A percentile compares a stretch with the other conserved stretches of the same genome.
Evolutionary conservation across 2,329 filamentous ascomycete species (phyloP).

Genomic region (Botrytis elliptica): DNA sequence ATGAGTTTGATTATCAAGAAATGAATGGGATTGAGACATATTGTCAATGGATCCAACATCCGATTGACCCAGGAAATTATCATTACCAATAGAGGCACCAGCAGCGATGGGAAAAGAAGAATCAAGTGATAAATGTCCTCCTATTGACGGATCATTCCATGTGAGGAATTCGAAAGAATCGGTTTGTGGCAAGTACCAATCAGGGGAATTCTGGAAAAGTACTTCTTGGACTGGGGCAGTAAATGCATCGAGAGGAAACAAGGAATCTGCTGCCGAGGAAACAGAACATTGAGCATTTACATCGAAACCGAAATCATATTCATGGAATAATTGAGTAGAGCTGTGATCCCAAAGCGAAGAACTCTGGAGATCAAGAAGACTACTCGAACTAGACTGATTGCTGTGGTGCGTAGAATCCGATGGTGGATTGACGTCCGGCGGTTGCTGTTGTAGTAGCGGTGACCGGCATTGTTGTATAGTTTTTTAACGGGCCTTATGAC

Average conservation of each 20-base stretch:
- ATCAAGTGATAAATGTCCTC: not conserved
- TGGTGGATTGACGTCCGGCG: conserved; percentile 13
- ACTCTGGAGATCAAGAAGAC: conserved; percentile 12
- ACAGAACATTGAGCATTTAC: not conserved
- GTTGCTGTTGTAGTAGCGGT: conserved; percentile 20
- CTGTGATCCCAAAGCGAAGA: conserved; percentile 7
- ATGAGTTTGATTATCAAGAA: conserved; percentile 11
- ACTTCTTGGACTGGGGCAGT: not conserved
- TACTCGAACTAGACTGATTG: conserved; percentile 11
- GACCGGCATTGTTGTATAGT: conserved; percentile 29
- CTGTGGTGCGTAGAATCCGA: conserved; percentile 25
- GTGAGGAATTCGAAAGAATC: conserved; percentile 11
- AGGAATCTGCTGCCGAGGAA: conserved; percentile 2
- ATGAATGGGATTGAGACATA: conserved; percentile 17
- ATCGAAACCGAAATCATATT: conserved; percentile 17
- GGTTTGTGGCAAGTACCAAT: conserved; percentile 20
- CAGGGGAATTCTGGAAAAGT: conserved; percentile 14
- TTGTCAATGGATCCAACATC: conserved; percentile 17
- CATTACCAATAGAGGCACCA: conserved; percentile 18
- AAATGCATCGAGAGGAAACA: conserved; percentile 8
- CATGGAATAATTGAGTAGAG: conserved; percentile 9
- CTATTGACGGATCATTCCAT: conserved; percentile 12
- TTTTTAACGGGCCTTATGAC: conserved; percentile 31
- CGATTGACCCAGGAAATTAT: conserved; percentile 16
- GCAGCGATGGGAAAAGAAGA: conserved; percentile 14